These are phyloP conservation scores for Fusarium nisikadoi DNA, from an alignment of 2,329 filamentous ascomycete genomes.

Conservation along the genomic window DNA sequence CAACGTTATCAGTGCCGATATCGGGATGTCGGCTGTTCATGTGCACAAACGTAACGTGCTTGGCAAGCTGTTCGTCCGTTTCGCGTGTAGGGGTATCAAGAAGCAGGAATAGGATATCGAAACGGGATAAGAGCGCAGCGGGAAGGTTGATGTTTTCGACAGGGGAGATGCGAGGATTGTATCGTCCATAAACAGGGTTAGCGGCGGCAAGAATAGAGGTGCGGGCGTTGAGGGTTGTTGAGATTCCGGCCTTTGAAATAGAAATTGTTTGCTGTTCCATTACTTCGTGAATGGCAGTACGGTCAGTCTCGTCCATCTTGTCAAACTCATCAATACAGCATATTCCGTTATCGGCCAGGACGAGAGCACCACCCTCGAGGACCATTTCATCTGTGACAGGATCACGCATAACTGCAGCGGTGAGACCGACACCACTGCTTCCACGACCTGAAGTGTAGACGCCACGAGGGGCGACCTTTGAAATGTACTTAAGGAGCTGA, in stretches of 20 bases:
- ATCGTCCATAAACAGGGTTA: conserved; percentile 96
- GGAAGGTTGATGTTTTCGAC: conserved; percentile 99
- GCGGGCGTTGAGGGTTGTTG: conserved; percentile 87
- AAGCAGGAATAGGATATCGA: conserved; percentile 96
- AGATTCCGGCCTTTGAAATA: conserved; percentile 79
- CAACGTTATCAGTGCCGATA: conserved; percentile 66
- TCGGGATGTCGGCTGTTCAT: conserved; percentile 97
- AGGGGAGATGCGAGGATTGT: conserved; percentile 96
- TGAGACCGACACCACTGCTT: conserved; percentile 84
- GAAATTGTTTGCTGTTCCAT: conserved; percentile 91
- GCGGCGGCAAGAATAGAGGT: conserved; percentile 96
- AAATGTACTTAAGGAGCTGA: conserved; percentile 97
- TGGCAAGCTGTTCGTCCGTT: conserved; percentile 89
- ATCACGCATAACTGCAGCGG: conserved; percentile 84
- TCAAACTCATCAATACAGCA: conserved; percentile 90
- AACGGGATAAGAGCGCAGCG: conserved; percentile 95
- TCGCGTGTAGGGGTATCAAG: conserved; percentile 94
- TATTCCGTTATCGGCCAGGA: conserved; percentile 84
- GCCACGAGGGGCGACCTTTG: conserved; percentile 94
- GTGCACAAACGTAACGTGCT: conserved; percentile 95
- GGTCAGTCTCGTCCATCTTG: conserved; percentile 88
- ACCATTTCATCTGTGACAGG: conserved; percentile 88
- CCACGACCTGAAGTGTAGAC: conserved; percentile 85
- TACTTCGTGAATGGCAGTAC: conserved; percentile 86
- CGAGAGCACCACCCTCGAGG: conserved; percentile 81